A percentile compares a stretch with the other conserved stretches of the same genome.
phyloP scores from a whole-genome alignment of 1,139 yeast genomes.

The Geotrichum europaeum region DNA sequence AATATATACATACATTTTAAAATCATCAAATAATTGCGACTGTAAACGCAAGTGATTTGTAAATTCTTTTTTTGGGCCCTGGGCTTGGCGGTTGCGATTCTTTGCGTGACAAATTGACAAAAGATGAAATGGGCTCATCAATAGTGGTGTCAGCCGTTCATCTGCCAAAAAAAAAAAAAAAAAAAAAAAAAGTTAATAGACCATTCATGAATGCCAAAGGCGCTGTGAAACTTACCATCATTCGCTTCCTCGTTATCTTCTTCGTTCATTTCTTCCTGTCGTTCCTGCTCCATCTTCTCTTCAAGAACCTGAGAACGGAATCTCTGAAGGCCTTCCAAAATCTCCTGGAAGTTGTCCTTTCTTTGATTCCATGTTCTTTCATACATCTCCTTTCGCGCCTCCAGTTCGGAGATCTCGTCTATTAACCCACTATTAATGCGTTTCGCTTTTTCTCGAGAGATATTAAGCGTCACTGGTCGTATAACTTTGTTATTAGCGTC shows the following conservation, averaged over 20 bases:
- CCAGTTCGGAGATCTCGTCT: constrained; percentile 29
- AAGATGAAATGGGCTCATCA: background rate
- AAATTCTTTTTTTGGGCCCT: background rate
- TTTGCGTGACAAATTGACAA: background rate
- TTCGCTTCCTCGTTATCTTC: constrained; percentile 6
- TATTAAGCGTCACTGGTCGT: constrained; percentile 25
- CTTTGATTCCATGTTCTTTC: constrained; percentile 27
- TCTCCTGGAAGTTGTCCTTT: constrained; percentile 24
- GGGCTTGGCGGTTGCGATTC: background rate
- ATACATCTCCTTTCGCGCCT: constrained; percentile 22
- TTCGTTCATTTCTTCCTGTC: constrained; percentile 15
- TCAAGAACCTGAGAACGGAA: constrained; percentile 22
- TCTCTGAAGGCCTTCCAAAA: constrained; percentile 24
- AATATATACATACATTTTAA: background rate
- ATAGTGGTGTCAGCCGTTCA: background rate
- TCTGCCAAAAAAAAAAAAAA: background rate
- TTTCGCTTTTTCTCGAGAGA: constrained; percentile 26
- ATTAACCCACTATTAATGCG: constrained; percentile 23
- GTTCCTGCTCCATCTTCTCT: constrained; percentile 21
- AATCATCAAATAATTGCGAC: no score
- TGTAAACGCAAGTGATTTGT: background rate
- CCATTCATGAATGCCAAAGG: background rate
- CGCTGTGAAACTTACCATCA: background rate
- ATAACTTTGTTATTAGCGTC: constrained; percentile 10
- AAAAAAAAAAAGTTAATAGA: background rate